Base-by-base conservation (phyloP, 805 yeast genomes). In the Candida golubevii region DNA sequence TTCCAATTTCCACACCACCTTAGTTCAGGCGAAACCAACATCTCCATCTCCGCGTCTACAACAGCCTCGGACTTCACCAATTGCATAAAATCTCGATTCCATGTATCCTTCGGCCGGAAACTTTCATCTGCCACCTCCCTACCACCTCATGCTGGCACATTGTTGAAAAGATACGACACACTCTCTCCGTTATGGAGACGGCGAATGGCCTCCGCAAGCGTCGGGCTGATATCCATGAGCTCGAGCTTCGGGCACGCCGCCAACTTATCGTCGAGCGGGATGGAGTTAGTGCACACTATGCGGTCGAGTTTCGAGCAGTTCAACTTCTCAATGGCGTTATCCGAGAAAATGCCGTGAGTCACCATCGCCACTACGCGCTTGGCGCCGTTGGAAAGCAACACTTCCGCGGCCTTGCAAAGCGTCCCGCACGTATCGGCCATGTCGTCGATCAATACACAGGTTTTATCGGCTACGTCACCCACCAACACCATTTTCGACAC, bases 401-500 rank as follows among this genome's bases (percentile, higher is more conserved):
- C 81, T 50, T 91, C 95, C 9, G 96, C 91, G 1, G 98, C 98
- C 66, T 91, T 91, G 51, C 88, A 93, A 53, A 91, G 72, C 2
- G 99, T 91, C 34, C 99, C 98, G 68, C 98, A 91, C 6, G 99
- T 91, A 61, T 91, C 99, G 33, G 98, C 98, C 95, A 91, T 93
- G 63, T 91, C 99, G 65, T 91, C 99, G 30, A 91, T 87, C 50
- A 91, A 71, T 23, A 93, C 74, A 66, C 97, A 90, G 6, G 83
- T 78, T 64, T 87, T 88, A 47, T 82, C 80, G 3, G 79, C 69
- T 34, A 91, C 99, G 63, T 90, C 97, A 51, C 99, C 99, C 36
- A 91, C 98, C 30, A 91, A 74, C 26, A 91, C 96, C 99, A 91
- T 91, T 56, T 86, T 76, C 13, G 93, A 83, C 9, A 91, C 96